Base-by-base conservation (phyloP, 2,329 filamentous ascomycete genomes). In the Colletotrichum phormii region DNA sequence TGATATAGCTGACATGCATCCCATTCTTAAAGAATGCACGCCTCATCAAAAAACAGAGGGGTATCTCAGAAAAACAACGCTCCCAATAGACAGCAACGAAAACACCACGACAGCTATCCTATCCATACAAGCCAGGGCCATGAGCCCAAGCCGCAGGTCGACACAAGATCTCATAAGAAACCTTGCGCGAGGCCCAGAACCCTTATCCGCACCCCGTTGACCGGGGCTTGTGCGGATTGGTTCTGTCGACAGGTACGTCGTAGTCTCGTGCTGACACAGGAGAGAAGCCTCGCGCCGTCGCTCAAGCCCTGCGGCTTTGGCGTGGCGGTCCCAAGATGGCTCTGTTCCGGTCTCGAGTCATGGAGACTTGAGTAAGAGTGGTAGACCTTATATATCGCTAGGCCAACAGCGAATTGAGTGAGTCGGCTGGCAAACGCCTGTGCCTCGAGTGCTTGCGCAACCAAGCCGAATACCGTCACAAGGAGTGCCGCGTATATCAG, bases 51-150 rank as follows among this genome's bases (percentile, higher is more conserved):
- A 74, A 74, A 72, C 72, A 75, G 74, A 74, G 72, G 74, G 74
- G 72, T 75, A 75, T 75, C 71, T 75, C 74, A 67, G 64, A 72
- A 75, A 75, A 75, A 61, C 72, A 75, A 69, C 60, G 72, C 64
- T 75, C 67, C 73, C 64, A 61, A 26, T 49, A 67, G 33, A 55
- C 22, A 68, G 61, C 64, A 70, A 51, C 58, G 57, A 61, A 60
- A 64, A 62, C 31, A 63, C 51, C 68, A 68, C 51, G 54, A 64
- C 42, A 64, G 13, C 59, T 24, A 35, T 64, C 55, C 24, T 37
- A n/a, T 49, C 54, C 57, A 61, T 64, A 72, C 37, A 65, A 9
- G 60, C 62, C 49, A 49, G 31, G 42, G 49, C 67, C 33, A 61
- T 22, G 15, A 18, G 26, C 51, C 61, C 61, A 29, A 51, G 60